Percentiles rank a stretch among this genome's conserved stretches.
phyloP scores from a whole-genome alignment of 225 moss, liverwort and hornwort genomes.

The Thuidium tamariscinum region DNA sequence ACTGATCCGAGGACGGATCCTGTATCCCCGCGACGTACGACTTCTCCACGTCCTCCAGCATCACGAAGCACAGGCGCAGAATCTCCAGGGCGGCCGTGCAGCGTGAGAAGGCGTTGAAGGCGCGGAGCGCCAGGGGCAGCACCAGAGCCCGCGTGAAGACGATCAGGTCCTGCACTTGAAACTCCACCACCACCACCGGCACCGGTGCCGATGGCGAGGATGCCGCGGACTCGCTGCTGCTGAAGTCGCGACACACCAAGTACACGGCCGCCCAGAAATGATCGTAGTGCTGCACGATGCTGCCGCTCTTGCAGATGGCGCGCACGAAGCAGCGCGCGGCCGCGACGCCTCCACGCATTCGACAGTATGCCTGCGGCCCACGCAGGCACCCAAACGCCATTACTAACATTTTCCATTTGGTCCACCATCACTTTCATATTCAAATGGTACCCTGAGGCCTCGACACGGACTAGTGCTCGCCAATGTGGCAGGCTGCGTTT shows the following conservation, averaged over 20 bases:
- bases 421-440: neutral
- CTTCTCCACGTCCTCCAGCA: constrained; percentile 54
- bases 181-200: constrained; percentile 8
- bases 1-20: constrained; percentile 11
- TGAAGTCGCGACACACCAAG: constrained; percentile 20
- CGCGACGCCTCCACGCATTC: constrained; percentile 24
- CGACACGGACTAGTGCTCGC: neutral
- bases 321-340: constrained; percentile 34
- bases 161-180: constrained; percentile 27
- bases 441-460: neutral
- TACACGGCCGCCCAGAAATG: constrained; percentile 51
- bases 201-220: neutral
- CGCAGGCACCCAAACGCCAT: neutral
- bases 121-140: constrained; percentile 26
- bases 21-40: constrained; percentile 40
- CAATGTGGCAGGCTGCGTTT: too few species aligned
- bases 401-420: neutral
- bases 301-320: constrained; percentile 21
- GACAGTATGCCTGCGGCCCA: constrained; percentile 21
- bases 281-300: constrained; percentile 15
- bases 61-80: constrained; percentile 26
- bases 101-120: constrained; percentile 33
- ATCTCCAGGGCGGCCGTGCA: constrained; percentile 43
- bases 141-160: constrained; percentile 27
- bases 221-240: neutral